phyloP scores from a whole-genome alignment of 305 asterid species.

The Solanum hybrid region DNA sequence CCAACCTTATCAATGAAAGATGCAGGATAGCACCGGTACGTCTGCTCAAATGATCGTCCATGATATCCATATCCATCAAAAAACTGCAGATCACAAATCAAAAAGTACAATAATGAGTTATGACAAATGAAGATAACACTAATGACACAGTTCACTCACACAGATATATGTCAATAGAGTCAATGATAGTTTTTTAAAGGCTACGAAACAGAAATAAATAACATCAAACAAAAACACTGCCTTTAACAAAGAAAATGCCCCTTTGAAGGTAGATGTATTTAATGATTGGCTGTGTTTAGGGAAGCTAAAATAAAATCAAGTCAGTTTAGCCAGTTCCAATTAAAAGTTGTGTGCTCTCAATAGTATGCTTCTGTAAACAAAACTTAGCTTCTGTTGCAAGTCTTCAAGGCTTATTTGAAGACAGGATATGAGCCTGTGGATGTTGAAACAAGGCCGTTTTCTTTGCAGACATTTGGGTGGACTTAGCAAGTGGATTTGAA shows the following conservation, averaged over 20 bases:
- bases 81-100: slow-evolving; percentile 44
- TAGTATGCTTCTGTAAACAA: not conserved
- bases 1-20: slow-evolving; percentile 96
- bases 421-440: not conserved
- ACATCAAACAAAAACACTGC: not conserved
- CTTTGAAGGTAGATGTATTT: not conserved
- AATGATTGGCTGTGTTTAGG: not conserved
- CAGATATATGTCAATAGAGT: not conserved
- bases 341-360: not conserved
- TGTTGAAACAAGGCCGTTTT: not conserved
- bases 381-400: not conserved
- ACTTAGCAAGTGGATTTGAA: not conserved
- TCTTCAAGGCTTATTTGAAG: not conserved
- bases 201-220: not conserved
- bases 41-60: slow-evolving; percentile 89
- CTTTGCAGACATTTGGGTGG: not conserved
- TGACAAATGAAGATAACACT: not conserved
- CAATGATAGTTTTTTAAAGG: too few relatives aligned
- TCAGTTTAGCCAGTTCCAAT: not conserved
- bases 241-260: not conserved
- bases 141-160: not conserved
- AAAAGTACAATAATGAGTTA: not conserved
- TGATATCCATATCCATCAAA: slow-evolving; percentile 87
- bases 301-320: not conserved
- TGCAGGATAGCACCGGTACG: slow-evolving; percentile 90